These are phyloP conservation scores for Phytophthora hibernalis DNA, from an alignment of 352 stramenopile species.

Conservation along the genomic window DNA sequence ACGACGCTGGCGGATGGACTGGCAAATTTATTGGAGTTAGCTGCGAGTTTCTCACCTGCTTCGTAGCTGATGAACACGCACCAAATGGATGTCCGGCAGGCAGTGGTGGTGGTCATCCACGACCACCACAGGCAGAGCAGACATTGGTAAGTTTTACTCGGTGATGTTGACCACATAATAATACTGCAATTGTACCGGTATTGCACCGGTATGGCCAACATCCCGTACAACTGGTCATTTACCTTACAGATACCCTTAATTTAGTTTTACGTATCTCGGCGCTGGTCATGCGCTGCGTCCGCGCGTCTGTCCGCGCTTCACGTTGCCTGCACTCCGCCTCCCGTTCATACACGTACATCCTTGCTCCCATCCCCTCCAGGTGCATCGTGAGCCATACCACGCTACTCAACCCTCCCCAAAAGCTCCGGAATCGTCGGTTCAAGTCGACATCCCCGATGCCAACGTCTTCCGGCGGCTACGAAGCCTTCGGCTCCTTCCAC, in stretches of 20 bases:
- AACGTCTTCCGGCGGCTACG: conserved; percentile 45
- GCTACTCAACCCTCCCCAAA: conserved; percentile 5
- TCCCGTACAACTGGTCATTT: too few relatives aligned
- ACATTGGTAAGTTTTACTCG: not conserved
- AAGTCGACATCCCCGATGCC: conserved; percentile 14
- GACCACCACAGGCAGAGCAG: conserved; percentile 53
- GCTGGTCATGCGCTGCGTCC: conserved; percentile 9
- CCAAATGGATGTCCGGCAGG: conserved; percentile 74
- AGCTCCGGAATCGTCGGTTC: conserved; percentile 10
- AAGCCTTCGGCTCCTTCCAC: conserved; percentile 85
- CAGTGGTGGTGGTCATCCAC: conserved; percentile 87
- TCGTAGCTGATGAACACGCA: conserved; percentile 35
- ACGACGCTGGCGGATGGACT: conserved; percentile 75
- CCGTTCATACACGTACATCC: not conserved
- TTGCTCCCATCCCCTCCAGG: not conserved
- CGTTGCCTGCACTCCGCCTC: not conserved
- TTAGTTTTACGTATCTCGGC: too few relatives aligned
- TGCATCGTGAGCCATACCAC: not conserved
- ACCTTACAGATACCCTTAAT: too few relatives aligned
- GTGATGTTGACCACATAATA: too few relatives aligned
- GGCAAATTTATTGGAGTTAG: conserved; percentile 7
- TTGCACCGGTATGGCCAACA: too few relatives aligned
- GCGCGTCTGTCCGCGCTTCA: not conserved
- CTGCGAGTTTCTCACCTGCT: not conserved
- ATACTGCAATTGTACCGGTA: too few relatives aligned